These are phyloP conservation scores for Bruguiera gymnorhiza DNA, from an alignment of 345 rosid genomes.

Conservation along the genomic window DNA sequence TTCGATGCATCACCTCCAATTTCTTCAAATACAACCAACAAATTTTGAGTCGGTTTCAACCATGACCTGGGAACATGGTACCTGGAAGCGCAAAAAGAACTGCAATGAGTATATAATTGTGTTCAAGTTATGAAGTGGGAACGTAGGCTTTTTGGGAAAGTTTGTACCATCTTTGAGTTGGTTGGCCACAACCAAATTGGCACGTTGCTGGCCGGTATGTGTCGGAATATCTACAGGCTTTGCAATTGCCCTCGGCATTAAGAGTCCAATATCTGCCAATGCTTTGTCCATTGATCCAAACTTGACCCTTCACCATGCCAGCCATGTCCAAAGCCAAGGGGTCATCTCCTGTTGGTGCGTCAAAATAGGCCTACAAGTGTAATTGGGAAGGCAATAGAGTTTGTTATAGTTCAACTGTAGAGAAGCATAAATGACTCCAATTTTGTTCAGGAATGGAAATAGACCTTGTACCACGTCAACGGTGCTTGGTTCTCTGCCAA, in stretches of 20 bases:
- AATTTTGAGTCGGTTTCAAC: slow-evolving; percentile 21
- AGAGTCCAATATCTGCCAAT: slow-evolving; percentile 30
- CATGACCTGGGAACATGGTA: slow-evolving; percentile 31
- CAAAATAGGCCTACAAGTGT: slow-evolving; percentile 16
- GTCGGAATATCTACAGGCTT: slow-evolving; percentile 17
- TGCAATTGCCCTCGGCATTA: slow-evolving; percentile 24
- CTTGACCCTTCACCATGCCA: slow-evolving; percentile 28
- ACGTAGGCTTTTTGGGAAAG: not conserved
- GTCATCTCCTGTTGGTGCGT: slow-evolving; percentile 26
- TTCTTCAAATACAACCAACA: slow-evolving; percentile 27
- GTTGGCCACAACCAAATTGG: slow-evolving; percentile 29
- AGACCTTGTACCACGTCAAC: slow-evolving; percentile 24
- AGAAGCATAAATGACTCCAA: not conserved
- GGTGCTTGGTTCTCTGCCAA: slow-evolving; percentile 6
- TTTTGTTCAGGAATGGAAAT: not conserved
- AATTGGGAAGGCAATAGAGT: no score
- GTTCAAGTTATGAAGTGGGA: not conserved
- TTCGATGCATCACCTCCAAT: slow-evolving; percentile 21
- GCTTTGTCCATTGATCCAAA: slow-evolving; percentile 23
- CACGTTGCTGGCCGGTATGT: slow-evolving; percentile 19
- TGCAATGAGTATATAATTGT: not conserved
- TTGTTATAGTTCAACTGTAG: no score
- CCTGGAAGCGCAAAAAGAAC: slow-evolving; percentile 13
- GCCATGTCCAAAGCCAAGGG: slow-evolving; percentile 25
- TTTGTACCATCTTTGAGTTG: slow-evolving; percentile 25